phyloP scores from a whole-genome alignment of 768 basidiomycete genomes.

The Glaciozyma antarctica region DNA sequence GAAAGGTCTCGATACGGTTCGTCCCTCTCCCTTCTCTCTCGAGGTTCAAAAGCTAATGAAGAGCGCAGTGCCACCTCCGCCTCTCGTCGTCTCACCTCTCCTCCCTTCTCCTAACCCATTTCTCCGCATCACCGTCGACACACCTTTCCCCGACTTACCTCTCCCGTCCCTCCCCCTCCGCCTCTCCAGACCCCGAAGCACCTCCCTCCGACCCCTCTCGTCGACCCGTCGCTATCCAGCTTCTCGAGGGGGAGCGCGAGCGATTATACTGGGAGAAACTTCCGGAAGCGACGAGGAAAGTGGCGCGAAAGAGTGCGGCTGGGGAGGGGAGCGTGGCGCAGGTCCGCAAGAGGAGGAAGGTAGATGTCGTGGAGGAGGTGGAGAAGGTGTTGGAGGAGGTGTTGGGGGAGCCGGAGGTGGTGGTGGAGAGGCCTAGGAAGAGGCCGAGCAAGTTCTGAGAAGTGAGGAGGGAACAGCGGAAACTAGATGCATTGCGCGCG shows the following conservation, averaged over 20 bases:
- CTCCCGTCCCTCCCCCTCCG: conserved; percentile 4
- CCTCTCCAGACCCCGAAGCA: neutral
- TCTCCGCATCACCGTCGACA: neutral
- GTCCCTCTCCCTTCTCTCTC: neutral
- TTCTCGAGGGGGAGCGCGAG: conserved; percentile 11
- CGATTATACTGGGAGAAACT: conserved; percentile 19
- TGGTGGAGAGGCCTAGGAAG: neutral
- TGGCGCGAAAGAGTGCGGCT: conserved; percentile 1
- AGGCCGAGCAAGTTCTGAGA: neutral
- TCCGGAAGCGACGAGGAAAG: conserved; percentile 14
- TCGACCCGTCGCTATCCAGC: conserved; percentile 9
- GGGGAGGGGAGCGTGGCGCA: neutral
- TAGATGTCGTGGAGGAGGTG: neutral
- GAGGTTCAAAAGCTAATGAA: no score
- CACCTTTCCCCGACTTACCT: conserved; percentile 5
- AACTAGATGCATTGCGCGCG: no score
- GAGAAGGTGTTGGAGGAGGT: neutral
- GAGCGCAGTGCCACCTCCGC: conserved; percentile 23
- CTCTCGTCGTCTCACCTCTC: conserved; percentile 7
- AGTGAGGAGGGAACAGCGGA: no score
- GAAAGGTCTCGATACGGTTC: conserved; percentile 18
- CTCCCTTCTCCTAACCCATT: neutral
- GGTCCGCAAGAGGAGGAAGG: conserved; percentile 4
- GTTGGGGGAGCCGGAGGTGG: neutral
- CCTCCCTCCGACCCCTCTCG: no score